Evolutionary conservation across 495 filamentous ascomycete genomes (phyloP), one percentile per base, ranked within the genome.

Genomic region (Penicillium psychrofluorescens): DNA sequence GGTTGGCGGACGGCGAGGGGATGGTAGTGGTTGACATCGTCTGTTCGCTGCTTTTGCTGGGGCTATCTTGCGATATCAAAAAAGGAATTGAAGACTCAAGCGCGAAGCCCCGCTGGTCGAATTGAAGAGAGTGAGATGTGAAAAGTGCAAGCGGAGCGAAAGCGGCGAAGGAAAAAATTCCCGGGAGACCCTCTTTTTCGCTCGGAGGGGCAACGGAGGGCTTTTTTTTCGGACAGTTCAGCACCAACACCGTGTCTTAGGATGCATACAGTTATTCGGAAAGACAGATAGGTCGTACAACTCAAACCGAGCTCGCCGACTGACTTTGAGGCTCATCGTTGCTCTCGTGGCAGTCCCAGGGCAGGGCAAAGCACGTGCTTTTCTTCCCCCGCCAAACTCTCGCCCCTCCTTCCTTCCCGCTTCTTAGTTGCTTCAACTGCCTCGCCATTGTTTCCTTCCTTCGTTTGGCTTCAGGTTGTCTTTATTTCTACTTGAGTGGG

Each of bases 1-100:
- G 60, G 36, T 54, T 43, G 46, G 58, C 52, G 36, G 63, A 44
- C 6, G 55, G 49, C 32, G 65, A 43, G 44, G 54, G 47, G 35
- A 61, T 56, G 38, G 35, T 51, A 35, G 53, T 50, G 41, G 60
- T 29, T 14, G 55, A 51, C 54, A 57, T 57, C 16, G 8, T 42
- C 36, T 29, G n/a, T 36, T 36, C 22, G 4, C 22, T 22, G 22
- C 22, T 4, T 22, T 22, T 22, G 22, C 22, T 6, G 22, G 22
- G 22, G 22, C 22, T 22, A 22, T 22, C 22, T 31, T 2, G 35
- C 35, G 6, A 36, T 35, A 4, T 29, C 27, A 40, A 29, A 29
- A 29, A 11, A 10, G 13, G 13, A 22, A 22, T 22, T 22, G 22
- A 22, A 22, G 22, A 22, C 4, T 22, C 22, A 22, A 6, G 0